Base-by-base conservation (phyloP, 306 rosid species). In the Delonix regia region DNA sequence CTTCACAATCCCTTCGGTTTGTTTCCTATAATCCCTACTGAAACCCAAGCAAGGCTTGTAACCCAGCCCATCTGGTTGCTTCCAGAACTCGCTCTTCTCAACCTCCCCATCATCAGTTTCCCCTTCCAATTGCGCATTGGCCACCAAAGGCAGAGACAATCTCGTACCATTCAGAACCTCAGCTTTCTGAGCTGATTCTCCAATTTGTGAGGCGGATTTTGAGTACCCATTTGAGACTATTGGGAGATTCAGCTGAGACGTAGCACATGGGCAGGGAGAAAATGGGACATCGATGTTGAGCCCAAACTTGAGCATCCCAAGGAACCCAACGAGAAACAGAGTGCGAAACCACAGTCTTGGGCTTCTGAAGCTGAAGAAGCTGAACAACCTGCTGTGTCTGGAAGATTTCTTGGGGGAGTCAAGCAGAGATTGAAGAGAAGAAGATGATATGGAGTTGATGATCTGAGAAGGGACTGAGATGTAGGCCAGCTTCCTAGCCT, bases 401-500 rank as follows among this genome's bases (percentile, higher is more conserved):
- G 97, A 91, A 42, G 95, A 79, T 51, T 95, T 95, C 71, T 93
- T 95, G 30, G 96, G 98, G 11, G 99, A 93, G 36, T 85, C 81
- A 30, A 95, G 86, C 6, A 95, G 97, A 18, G 97, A 91, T 16
- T 93, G 93, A 19, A 95, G 82, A 18, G 99, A 93, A 80, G 99
- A 89, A 0, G 99, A 84, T 28, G 99, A 87, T 36, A 95, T 57
- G 3, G 99, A 89, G 57, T 85, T 95, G 73, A 95, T 95, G 52
- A 95, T 88, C 88, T 93, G 99, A 62, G 98, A 93, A 10, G 99
- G 99, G 33, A 95, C 99, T 6, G 99, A 91, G 74, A 95, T 95
- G 92, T 86, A 95, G 1, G 87, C 87, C 11, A 87, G 76, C 82
- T 88, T 90, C 86, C 86, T 88, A 13, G 86, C 87, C 75, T 78